Conservation (phyloP, 2,329 filamentous ascomycete species). For the Cadophora malorum region DNA sequence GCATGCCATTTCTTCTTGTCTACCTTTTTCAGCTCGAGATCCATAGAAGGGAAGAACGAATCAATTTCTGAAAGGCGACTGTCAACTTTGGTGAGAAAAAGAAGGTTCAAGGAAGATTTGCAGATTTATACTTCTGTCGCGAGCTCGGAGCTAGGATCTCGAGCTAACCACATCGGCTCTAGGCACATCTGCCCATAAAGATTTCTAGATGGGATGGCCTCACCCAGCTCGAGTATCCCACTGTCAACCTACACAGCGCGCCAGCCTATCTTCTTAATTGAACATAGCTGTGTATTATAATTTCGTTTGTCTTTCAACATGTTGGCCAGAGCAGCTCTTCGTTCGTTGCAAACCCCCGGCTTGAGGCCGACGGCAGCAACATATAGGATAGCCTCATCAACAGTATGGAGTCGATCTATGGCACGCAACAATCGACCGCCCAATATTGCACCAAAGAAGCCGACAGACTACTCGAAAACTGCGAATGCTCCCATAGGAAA, state of each 20-base stretch:
- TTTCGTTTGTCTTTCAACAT: slow-evolving; percentile 36
- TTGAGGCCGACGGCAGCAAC: slow-evolving; percentile 39
- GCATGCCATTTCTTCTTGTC: slow-evolving; percentile 47
- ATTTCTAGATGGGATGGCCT: slow-evolving; percentile 23
- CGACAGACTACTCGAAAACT: slow-evolving; percentile 35
- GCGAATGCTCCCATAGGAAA: slow-evolving; percentile 28
- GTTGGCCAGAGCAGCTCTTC: slow-evolving; percentile 42
- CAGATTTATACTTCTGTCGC: slow-evolving; percentile 5
- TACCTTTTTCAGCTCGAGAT: slow-evolving; percentile 60
- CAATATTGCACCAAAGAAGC: slow-evolving; percentile 39
- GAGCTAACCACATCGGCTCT: slow-evolving; percentile 2
- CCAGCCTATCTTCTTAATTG: slow-evolving; percentile 42
- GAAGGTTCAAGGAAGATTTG: not conserved
- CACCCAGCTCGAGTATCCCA: slow-evolving; percentile 16
- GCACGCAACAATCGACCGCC: slow-evolving; percentile 48
- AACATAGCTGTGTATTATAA: slow-evolving; percentile 35
- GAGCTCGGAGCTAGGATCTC: not conserved
- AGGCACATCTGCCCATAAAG: slow-evolving; percentile 14
- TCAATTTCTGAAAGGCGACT: slow-evolving; percentile 61
- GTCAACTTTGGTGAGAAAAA: slow-evolving; percentile 57
- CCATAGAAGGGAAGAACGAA: slow-evolving; percentile 55
- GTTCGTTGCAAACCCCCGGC: slow-evolving; percentile 40
- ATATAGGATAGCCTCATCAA: slow-evolving; percentile 46
- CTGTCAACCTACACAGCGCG: slow-evolving; percentile 15
- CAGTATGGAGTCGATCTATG: slow-evolving; percentile 53